A percentile compares a stretch with the other conserved stretches of the same genome.
Evolutionary conservation across 2,329 filamentous ascomycete species (phyloP).

Genomic region (Penicillium brevicompactum): DNA sequence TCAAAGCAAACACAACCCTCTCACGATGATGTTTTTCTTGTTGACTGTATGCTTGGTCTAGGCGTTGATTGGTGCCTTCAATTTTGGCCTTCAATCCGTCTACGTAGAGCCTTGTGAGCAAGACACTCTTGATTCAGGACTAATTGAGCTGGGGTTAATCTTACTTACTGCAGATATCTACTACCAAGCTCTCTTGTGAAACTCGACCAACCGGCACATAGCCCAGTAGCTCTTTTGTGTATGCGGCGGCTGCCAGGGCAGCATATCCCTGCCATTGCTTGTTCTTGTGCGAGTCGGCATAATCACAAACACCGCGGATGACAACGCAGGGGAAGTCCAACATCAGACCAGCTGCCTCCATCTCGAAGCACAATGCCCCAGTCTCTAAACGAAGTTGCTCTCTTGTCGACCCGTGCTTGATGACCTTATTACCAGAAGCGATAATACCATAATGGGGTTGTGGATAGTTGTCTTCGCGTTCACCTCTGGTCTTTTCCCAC

Average conservation of each 20-base stretch:
- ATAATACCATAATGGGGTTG: background rate
- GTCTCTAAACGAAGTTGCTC: background rate
- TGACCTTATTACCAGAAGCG: background rate
- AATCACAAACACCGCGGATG: slow-evolving; percentile 1
- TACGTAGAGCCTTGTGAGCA: no score
- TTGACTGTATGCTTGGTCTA: no score
- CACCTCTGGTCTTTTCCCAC: background rate
- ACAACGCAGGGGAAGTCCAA: background rate
- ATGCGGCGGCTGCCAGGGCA: background rate
- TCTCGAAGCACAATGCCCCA: background rate
- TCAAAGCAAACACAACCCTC: no score
- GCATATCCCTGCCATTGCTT: background rate
- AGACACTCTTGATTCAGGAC: no score
- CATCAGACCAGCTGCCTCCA: slow-evolving; percentile 1
- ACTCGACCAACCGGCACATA: background rate
- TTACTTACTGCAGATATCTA: background rate
- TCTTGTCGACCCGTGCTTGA: background rate
- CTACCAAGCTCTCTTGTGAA: background rate
- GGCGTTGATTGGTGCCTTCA: no score
- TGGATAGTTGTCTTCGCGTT: background rate
- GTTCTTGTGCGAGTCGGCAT: slow-evolving; percentile 2
- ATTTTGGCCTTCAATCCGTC: no score
- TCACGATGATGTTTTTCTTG: no score
- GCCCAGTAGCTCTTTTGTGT: background rate
- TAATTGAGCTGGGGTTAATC: no score